Evolutionary conservation across 306 rosid species (phyloP).

Genomic region (Glycine latifolia): DNA sequence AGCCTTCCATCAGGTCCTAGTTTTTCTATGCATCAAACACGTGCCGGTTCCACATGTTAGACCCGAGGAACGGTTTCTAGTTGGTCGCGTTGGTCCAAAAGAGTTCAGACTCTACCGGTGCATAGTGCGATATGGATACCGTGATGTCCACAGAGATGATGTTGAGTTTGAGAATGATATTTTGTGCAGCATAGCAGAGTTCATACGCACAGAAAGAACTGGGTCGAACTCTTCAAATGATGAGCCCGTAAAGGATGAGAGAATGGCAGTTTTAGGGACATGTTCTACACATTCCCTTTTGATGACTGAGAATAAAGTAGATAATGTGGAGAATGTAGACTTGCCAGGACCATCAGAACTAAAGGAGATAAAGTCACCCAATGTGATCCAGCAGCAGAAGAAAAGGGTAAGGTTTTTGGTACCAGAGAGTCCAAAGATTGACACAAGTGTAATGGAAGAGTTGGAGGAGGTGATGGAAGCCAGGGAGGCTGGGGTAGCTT

Average conservation of each 20-base stretch:
- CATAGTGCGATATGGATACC: slow-evolving; percentile 89
- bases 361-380: slow-evolving; percentile 70
- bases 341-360: slow-evolving; percentile 50
- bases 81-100: slow-evolving; percentile 79
- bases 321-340: slow-evolving; percentile 32
- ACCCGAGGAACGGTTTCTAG: slow-evolving; percentile 83
- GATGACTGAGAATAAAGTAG: slow-evolving; percentile 50
- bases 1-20: slow-evolving; percentile 92
- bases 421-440: slow-evolving; percentile 80
- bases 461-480: slow-evolving; percentile 83
- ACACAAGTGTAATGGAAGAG: slow-evolving; percentile 60
- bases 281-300: slow-evolving; percentile 62
- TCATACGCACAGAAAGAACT: slow-evolving; percentile 60
- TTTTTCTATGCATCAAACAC: slow-evolving; percentile 93
- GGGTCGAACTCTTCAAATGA: slow-evolving; percentile 34
- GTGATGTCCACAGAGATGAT: slow-evolving; percentile 84
- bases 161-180: slow-evolving; percentile 88
- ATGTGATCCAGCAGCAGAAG: slow-evolving; percentile 49
- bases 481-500: slow-evolving; percentile 80
- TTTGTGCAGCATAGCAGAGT: slow-evolving; percentile 86
- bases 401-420: slow-evolving; percentile 82
- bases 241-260: slow-evolving; percentile 54
- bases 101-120: slow-evolving; percentile 80
- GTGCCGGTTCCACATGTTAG: slow-evolving; percentile 84
- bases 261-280: slow-evolving; percentile 76